Percentiles rank a stretch among this genome's conserved stretches.
Evolutionary conservation across 2,329 filamentous ascomycete genomes (phyloP).

Genomic region (Emericellopsis cladophorae): DNA sequence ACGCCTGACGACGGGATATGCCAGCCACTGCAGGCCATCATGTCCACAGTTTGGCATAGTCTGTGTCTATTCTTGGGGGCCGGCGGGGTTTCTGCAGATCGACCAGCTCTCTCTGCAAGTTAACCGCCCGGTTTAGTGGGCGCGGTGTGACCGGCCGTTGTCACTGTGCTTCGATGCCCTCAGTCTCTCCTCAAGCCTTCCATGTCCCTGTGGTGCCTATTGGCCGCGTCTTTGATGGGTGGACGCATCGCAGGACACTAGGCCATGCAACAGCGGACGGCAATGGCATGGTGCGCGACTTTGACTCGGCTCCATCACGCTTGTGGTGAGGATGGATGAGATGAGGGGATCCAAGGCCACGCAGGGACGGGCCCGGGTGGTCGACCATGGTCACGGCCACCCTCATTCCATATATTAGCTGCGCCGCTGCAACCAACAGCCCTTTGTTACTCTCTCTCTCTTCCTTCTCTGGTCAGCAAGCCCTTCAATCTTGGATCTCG

Average conservation of each 20-base stretch:
- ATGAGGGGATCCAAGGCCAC: too few species aligned
- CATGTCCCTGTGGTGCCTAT: background rate
- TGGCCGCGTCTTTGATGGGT: background rate
- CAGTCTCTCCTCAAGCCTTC: background rate
- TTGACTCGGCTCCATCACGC: background rate
- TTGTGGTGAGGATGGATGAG: background rate
- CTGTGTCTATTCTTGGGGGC: background rate
- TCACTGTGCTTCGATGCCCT: background rate
- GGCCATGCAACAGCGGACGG: too few species aligned
- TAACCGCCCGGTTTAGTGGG: background rate
- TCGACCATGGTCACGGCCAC: background rate
- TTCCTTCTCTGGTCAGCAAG: constrained; percentile 50
- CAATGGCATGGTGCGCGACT: too few species aligned
- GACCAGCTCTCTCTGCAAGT: background rate
- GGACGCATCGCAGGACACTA: background rate
- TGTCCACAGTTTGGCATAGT: background rate
- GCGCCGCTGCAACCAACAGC: constrained; percentile 18
- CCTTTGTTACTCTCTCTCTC: constrained; percentile 26
- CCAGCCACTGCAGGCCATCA: background rate
- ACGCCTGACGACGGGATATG: constrained; percentile 1
- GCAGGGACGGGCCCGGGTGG: background rate
- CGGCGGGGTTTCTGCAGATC: background rate
- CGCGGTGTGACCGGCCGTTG: background rate
- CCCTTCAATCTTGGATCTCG: constrained; percentile 40
- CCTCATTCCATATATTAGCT: constrained; percentile 8